Evolutionary conservation across 108 stramenopile genomes (phyloP).

Genomic region (Phaeodactylum tricornutum): DNA sequence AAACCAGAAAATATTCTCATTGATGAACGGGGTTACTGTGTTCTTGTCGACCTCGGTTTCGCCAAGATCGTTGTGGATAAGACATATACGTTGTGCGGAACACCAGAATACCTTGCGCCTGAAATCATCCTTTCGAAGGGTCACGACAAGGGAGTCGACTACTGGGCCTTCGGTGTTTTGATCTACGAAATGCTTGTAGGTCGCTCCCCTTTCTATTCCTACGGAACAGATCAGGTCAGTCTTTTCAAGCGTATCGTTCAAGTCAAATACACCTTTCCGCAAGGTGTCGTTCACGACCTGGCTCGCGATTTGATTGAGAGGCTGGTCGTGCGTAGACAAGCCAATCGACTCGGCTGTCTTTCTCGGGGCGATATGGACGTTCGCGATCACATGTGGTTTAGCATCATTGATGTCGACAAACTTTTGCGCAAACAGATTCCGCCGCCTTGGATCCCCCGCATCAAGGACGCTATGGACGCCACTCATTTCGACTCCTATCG

Average conservation of each 20-base stretch:
- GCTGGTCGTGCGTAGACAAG: slow-evolving; percentile 82
- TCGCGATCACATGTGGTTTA: slow-evolving; percentile 93
- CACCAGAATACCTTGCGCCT: slow-evolving; percentile 98
- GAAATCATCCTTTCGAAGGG: slow-evolving; percentile 98
- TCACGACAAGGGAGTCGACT: slow-evolving; percentile 98
- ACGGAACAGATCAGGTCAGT: slow-evolving; percentile 88
- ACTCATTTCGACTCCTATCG: slow-evolving; percentile 96
- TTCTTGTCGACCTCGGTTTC: slow-evolving; percentile 98
- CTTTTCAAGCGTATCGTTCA: slow-evolving; percentile 96
- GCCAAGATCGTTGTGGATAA: slow-evolving; percentile 96
- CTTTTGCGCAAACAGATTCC: slow-evolving; percentile 73
- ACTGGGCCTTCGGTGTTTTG: slow-evolving; percentile 97
- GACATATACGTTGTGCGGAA: slow-evolving; percentile 97
- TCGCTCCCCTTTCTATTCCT: slow-evolving; percentile 93
- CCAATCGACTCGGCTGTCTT: slow-evolving; percentile 83
- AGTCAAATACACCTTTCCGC: slow-evolving; percentile 87
- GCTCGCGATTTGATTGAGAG: slow-evolving; percentile 87
- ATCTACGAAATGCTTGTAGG: slow-evolving; percentile 98
- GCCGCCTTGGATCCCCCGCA: slow-evolving; percentile 93
- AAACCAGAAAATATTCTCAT: slow-evolving; percentile 84
- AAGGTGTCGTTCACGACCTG: slow-evolving; percentile 71
- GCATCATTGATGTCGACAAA: slow-evolving; percentile 81
- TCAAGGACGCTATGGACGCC: slow-evolving; percentile 88
- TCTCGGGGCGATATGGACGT: slow-evolving; percentile 87
- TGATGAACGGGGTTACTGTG: slow-evolving; percentile 88